A percentile compares a stretch with the other conserved stretches of the same genome.
Evolutionary conservation across 108 stramenopile species (phyloP).

Genomic region (Pseudonitzschia pungens): DNA sequence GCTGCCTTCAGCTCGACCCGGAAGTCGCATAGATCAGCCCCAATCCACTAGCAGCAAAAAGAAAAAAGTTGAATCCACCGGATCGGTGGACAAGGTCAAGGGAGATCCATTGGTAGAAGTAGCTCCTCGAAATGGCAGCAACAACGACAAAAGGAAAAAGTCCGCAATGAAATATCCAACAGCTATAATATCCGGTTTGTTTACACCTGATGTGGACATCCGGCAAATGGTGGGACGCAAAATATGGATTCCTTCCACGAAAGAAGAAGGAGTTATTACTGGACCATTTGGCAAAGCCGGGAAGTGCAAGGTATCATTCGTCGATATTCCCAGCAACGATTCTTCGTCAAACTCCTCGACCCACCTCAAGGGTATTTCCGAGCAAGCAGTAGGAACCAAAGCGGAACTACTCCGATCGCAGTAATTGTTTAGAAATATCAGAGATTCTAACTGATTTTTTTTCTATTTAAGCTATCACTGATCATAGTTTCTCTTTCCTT

Average conservation of each 20-base stretch:
- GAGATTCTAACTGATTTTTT: too few species aligned
- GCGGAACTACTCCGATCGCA: conserved; percentile 25
- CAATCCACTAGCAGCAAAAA: conserved; percentile 47
- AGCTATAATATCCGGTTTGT: conserved; percentile 86
- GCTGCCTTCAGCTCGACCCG: conserved; percentile 61
- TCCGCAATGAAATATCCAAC: conserved; percentile 42
- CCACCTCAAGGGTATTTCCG: conserved; percentile 50
- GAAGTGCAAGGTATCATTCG: conserved; percentile 90
- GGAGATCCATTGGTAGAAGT: conserved; percentile 54
- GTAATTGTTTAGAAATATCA: too few species aligned
- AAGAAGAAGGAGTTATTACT: conserved; percentile 67
- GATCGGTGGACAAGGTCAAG: conserved; percentile 77
- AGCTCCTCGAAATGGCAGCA: background rate
- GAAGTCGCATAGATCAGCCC: conserved; percentile 60
- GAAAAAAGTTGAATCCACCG: conserved; percentile 46
- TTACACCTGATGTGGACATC: conserved; percentile 86
- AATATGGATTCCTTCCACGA: conserved; percentile 55
- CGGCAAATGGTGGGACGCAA: conserved; percentile 59
- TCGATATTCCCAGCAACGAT: conserved; percentile 1
- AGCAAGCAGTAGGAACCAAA: conserved; percentile 42
- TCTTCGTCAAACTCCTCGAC: background rate
- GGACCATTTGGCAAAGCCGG: conserved; percentile 95
- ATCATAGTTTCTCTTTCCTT: too few species aligned
- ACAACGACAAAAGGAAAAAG: conserved; percentile 12
- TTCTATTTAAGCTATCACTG: too few species aligned